These are phyloP conservation scores for Dendrobium officinale DNA, from an alignment of 106 monocot genomes.

Conservation along the genomic window DNA sequence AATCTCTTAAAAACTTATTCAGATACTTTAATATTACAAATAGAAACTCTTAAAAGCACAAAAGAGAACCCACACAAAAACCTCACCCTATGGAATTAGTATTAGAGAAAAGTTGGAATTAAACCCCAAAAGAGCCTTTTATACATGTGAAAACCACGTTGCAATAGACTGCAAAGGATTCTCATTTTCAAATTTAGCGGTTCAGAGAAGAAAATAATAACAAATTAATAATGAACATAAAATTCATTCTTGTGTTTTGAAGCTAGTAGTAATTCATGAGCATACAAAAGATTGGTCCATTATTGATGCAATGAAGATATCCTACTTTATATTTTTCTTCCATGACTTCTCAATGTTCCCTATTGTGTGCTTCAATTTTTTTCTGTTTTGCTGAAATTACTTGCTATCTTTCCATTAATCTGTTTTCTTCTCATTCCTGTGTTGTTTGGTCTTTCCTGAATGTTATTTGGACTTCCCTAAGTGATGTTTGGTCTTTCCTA, in stretches of 20 bases:
- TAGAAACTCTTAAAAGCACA: not conserved
- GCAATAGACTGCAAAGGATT: not conserved
- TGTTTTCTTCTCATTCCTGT: too few species aligned
- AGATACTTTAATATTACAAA: not conserved
- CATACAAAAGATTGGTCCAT: too few species aligned
- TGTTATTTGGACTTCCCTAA: too few species aligned
- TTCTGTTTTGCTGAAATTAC: too few species aligned
- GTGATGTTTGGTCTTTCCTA: too few species aligned
- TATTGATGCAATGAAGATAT: too few species aligned
- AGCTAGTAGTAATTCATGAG: too few species aligned
- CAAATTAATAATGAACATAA: not conserved
- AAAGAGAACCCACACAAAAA: not conserved
- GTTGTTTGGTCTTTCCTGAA: too few species aligned
- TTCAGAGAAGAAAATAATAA: not conserved
- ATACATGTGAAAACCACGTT: not conserved
- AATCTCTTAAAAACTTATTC: not conserved
- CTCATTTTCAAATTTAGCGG: not conserved
- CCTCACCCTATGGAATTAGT: not conserved
- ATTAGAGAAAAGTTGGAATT: not conserved
- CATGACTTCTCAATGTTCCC: too few species aligned
- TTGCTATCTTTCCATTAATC: too few species aligned
- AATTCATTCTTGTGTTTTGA: not conserved
- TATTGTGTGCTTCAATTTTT: too few species aligned
- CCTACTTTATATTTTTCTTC: too few species aligned
- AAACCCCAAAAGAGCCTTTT: not conserved